phyloP scores from a whole-genome alignment of 1,284 basidiomycete species.

The Naganishia sp. region DNA sequence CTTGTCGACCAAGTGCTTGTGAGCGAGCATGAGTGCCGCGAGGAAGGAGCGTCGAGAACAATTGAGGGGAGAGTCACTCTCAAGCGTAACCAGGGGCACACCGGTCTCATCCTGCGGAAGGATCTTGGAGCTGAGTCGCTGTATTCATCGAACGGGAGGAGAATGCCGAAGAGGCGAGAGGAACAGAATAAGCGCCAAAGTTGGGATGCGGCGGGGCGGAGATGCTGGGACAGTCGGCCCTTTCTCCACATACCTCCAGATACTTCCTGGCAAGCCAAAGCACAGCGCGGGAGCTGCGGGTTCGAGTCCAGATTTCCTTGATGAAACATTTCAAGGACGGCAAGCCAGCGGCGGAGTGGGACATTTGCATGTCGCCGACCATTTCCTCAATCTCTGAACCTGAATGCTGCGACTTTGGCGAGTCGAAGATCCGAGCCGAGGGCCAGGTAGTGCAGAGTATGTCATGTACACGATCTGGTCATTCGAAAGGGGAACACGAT shows the following conservation, averaged over 20 bases:
- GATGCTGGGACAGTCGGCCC: neutral
- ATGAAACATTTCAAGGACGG: conserved; percentile 37
- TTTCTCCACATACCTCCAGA: conserved; percentile 34
- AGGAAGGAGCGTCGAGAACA: conserved; percentile 86
- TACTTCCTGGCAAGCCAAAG: conserved; percentile 37
- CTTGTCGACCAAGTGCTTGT: conserved; percentile 89
- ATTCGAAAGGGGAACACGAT: neutral
- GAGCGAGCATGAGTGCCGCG: conserved; percentile 80
- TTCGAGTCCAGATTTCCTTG: conserved; percentile 38
- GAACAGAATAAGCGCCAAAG: conserved; percentile 5
- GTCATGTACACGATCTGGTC: conserved; percentile 32
- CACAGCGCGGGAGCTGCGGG: conserved; percentile 36
- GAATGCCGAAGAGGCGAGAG: neutral
- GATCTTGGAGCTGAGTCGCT: conserved; percentile 24
- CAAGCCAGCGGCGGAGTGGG: conserved; percentile 24
- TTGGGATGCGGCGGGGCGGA: too few relatives aligned
- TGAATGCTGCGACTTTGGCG: conserved; percentile 18
- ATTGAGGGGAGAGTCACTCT: conserved; percentile 61
- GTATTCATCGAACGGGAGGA: conserved; percentile 7
- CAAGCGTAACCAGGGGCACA: conserved; percentile 16
- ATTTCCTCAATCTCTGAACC: conserved; percentile 27
- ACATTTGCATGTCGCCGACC: conserved; percentile 16
- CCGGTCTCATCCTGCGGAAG: conserved; percentile 16
- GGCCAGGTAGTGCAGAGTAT: conserved; percentile 34
- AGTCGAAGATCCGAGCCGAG: conserved; percentile 32